phyloP scores from a whole-genome alignment of 371 early-diverging fungal genomes.

The Racocetra persica region DNA sequence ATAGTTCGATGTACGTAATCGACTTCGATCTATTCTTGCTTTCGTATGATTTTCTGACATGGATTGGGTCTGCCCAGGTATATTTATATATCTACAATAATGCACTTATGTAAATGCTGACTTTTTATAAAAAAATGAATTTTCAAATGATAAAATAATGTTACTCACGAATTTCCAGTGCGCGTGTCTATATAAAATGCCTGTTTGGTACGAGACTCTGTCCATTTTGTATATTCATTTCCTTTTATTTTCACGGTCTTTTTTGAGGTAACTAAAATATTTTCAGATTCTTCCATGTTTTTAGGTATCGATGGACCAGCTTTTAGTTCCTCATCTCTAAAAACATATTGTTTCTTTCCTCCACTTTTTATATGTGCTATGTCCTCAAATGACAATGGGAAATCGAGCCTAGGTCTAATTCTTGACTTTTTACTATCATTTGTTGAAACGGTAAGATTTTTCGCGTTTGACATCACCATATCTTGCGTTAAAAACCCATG shows the following conservation, averaged over 20 bases:
- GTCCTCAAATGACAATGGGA: slow-evolving; percentile 32
- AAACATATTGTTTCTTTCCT: slow-evolving; percentile 2
- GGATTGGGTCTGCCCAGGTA: not conserved
- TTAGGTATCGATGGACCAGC: not conserved
- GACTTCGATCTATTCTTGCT: slow-evolving; percentile 29
- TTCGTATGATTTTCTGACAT: not conserved
- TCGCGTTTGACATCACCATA: not conserved
- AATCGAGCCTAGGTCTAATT: not conserved
- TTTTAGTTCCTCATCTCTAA: slow-evolving; percentile 29
- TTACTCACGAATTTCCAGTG: slow-evolving; percentile 29
- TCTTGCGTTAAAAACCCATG: slow-evolving; percentile 26
- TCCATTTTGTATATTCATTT: slow-evolving; percentile 25
- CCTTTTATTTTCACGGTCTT: not conserved
- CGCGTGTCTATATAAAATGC: not conserved
- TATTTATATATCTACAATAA: not conserved
- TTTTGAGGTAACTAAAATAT: not conserved
- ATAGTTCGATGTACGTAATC: slow-evolving; percentile 32
- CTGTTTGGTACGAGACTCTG: slow-evolving; percentile 4
- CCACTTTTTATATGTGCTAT: slow-evolving; percentile 36
- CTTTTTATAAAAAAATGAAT: not conserved
- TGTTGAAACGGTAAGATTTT: not conserved
- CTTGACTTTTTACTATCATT: not conserved
- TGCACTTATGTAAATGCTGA: too few species aligned
- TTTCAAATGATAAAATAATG: not conserved
- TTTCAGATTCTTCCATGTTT: not conserved